phyloP scores from a whole-genome alignment of 2,329 filamentous ascomycete species.

The Monosporascus sp. region DNA sequence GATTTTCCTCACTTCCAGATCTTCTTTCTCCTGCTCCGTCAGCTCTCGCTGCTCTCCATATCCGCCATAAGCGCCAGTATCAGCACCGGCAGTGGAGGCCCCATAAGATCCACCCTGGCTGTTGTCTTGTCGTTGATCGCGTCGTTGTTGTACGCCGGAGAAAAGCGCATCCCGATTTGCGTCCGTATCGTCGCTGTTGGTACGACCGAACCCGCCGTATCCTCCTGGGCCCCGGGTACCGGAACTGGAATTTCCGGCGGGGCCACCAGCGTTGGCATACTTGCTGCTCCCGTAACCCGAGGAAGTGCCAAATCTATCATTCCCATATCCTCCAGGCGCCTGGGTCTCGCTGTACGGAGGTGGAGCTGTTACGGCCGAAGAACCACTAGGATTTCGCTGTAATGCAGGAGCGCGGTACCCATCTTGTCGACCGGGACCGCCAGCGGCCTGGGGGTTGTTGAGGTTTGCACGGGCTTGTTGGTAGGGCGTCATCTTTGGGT shows the following conservation, averaged over 20 bases:
- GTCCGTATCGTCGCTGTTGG: conserved; percentile 40
- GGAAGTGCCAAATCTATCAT: conserved; percentile 25
- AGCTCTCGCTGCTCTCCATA: conserved; percentile 70
- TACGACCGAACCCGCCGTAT: conserved; percentile 54
- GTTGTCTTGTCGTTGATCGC: conserved; percentile 15
- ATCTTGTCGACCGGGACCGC: conserved; percentile 31
- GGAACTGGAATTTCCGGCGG: conserved; percentile 21
- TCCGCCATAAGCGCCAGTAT: conserved; percentile 36
- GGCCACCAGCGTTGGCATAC: conserved; percentile 39
- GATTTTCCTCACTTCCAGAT: conserved; percentile 63
- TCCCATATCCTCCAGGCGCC: conserved; percentile 21
- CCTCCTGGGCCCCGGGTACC: conserved; percentile 47
- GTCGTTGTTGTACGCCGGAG: conserved; percentile 25
- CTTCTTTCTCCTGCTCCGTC: conserved; percentile 75
- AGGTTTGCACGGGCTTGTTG: conserved; percentile 37
- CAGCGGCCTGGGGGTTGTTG: conserved; percentile 24
- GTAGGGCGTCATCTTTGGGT: conserved; percentile 41
- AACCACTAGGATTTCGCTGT: conserved; percentile 16
- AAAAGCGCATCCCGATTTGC: conserved; percentile 61
- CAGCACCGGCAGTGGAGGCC: conserved; percentile 11
- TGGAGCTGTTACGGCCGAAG: conserved; percentile 26
- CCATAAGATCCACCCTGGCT: conserved; percentile 8
- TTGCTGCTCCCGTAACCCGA: conserved; percentile 50
- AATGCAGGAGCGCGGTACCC: conserved; percentile 19
- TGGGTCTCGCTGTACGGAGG: conserved; percentile 28